Conservation (phyloP, 805 yeast genomes). For the Ascoidea rubescens region DNA sequence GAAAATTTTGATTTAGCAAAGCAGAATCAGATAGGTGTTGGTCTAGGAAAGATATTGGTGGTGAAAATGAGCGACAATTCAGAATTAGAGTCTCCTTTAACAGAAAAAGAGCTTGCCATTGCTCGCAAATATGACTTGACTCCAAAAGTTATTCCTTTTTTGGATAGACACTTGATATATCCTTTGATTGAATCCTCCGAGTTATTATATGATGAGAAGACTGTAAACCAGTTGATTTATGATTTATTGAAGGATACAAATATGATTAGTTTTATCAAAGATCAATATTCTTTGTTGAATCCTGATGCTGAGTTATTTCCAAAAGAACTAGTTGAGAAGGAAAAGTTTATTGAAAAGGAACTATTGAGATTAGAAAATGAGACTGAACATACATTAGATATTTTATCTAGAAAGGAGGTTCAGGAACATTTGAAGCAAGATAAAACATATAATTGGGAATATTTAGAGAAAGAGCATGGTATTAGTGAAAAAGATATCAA, state of each 20-base stretch:
- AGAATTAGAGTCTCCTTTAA: conserved; percentile 5
- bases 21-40: too few species aligned
- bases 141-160: conserved; percentile 36
- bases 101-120: conserved; percentile 22
- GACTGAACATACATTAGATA: conserved; percentile 30
- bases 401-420: conserved; percentile 34
- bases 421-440: conserved; percentile 40
- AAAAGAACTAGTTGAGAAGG: conserved; percentile 25
- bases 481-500: conserved; percentile 34
- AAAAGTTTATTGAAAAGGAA: conserved; percentile 24
- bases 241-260: conserved; percentile 43
- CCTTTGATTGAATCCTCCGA: conserved; percentile 33
- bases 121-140: conserved; percentile 42
- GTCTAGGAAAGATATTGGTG: too few species aligned
- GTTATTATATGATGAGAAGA: conserved; percentile 29
- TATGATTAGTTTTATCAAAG: conserved; percentile 36
- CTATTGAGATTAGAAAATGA: conserved; percentile 24
- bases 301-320: conserved; percentile 25
- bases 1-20: too few species aligned
- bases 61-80: conserved; percentile 6
- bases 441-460: conserved; percentile 35
- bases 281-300: conserved; percentile 27
- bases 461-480: conserved; percentile 28
- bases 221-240: conserved; percentile 32
- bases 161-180: conserved; percentile 48